A percentile compares a stretch with the other conserved stretches of the same genome.
Conservation (phyloP, 1,139 yeast species). For the Hemisphaericaspora xylanilytica region DNA sequence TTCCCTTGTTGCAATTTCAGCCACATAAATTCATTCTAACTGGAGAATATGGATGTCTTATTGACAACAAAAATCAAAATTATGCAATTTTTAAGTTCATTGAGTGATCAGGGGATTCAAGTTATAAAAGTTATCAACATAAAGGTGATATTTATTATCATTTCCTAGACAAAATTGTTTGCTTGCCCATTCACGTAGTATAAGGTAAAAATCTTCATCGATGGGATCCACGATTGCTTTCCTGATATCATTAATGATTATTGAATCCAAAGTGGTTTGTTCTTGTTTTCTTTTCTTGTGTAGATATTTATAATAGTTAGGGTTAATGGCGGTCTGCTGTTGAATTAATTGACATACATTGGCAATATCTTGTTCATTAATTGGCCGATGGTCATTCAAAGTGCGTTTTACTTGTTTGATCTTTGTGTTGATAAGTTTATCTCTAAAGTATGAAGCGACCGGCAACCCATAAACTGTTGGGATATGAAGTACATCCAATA, state of each 20-base stretch:
- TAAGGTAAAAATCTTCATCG: conserved; percentile 29
- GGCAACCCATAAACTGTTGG: conserved; percentile 36
- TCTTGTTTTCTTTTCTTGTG: conserved; percentile 20
- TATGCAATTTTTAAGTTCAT: conserved; percentile 31
- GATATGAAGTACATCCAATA: conserved; percentile 34
- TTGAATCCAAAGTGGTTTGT: conserved; percentile 10
- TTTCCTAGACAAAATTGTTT: conserved; percentile 32
- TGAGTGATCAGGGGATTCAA: background rate
- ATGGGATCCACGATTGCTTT: conserved; percentile 31
- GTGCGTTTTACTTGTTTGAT: conserved; percentile 24
- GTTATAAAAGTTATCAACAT: conserved; percentile 16
- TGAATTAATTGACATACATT: conserved; percentile 19
- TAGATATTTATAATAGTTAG: conserved; percentile 30
- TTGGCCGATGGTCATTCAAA: conserved; percentile 22
- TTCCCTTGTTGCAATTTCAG: conserved; percentile 8
- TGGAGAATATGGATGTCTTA: conserved; percentile 31
- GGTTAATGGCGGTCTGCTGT: conserved; percentile 18
- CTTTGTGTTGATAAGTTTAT: conserved; percentile 24
- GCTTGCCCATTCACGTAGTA: conserved; percentile 29
- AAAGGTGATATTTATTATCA: conserved; percentile 19
- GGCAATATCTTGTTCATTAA: conserved; percentile 18
- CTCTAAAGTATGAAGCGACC: conserved; percentile 26
- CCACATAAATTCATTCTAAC: conserved; percentile 6
- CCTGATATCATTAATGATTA: conserved; percentile 19
- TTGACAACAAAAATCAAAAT: conserved; percentile 37